Evolutionary conservation across 2,329 filamentous ascomycete species (phyloP).

Genomic region (Botrytis medusae): DNA sequence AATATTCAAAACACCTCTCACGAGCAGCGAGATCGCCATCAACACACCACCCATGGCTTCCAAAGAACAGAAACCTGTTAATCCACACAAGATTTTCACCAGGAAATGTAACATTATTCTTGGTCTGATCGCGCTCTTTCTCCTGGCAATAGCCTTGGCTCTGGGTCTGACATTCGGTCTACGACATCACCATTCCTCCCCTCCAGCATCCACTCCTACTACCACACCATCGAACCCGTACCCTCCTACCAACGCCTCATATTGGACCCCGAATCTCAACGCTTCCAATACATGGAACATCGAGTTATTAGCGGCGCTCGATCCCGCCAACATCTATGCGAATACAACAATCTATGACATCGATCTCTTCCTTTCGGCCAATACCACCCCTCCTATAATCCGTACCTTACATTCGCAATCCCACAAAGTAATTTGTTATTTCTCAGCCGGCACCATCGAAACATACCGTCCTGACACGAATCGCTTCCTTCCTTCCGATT

Average conservation of each 20-base stretch:
- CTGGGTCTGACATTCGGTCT: slow-evolving; percentile 16
- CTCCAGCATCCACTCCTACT: background rate
- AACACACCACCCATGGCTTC: background rate
- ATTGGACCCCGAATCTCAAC: slow-evolving; percentile 18
- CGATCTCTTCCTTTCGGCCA: slow-evolving; percentile 34
- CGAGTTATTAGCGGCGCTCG: slow-evolving; percentile 12
- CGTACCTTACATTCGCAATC: slow-evolving; percentile 48
- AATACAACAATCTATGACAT: slow-evolving; percentile 41
- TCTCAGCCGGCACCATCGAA: slow-evolving; percentile 70
- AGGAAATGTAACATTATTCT: slow-evolving; percentile 23
- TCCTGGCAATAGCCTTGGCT: slow-evolving; percentile 17
- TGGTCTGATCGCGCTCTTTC: slow-evolving; percentile 16
- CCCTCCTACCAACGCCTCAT: slow-evolving; percentile 18
- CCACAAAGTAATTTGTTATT: slow-evolving; percentile 71
- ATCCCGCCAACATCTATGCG: slow-evolving; percentile 31
- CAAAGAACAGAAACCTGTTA: background rate
- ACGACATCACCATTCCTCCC: background rate
- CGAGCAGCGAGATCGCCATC: background rate
- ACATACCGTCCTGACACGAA: slow-evolving; percentile 55
- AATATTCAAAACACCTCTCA: slow-evolving; percentile 19
- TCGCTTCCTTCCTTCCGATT: slow-evolving; percentile 54
- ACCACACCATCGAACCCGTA: background rate
- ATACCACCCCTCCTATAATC: slow-evolving; percentile 51
- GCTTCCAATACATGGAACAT: slow-evolving; percentile 24
- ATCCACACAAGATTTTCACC: slow-evolving; percentile 22